Conservation (phyloP, 2,329 filamentous ascomycete species). For the Parascedosporium putredinis region DNA sequence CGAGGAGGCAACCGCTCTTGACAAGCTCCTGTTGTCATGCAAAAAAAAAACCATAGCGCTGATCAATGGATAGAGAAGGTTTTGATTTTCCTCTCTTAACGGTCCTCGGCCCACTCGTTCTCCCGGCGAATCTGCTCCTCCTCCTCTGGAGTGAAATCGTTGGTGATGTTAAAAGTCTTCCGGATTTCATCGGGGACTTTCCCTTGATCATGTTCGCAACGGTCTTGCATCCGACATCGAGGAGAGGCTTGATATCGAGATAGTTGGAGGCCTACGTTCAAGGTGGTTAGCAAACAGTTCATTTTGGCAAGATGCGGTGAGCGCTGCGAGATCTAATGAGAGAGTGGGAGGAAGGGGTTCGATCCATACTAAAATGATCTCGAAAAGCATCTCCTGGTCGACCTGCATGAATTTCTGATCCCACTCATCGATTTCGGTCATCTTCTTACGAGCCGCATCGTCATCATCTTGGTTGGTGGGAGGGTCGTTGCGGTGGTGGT, state of each 20-base stretch:
- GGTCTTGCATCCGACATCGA: constrained; percentile 98
- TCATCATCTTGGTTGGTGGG: constrained; percentile 76
- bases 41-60: too few relatives aligned
- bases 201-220: constrained; percentile 99
- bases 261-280: constrained; percentile 77
- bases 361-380: constrained; percentile 81
- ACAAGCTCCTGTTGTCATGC: too few relatives aligned
- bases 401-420: constrained; percentile 99
- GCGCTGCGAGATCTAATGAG: too few relatives aligned
- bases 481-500: constrained; percentile 86
- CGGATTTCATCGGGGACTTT: constrained; percentile 97
- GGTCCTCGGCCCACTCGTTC: constrained; percentile 86
- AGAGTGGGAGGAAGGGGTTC: neutral
- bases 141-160: constrained; percentile 97
- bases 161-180: constrained; percentile 99
- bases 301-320: neutral
- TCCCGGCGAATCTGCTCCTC: constrained; percentile 93
- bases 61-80: too few relatives aligned
- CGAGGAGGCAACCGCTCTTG: too few relatives aligned
- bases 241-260: constrained; percentile 94
- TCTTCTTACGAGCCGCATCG: constrained; percentile 91
- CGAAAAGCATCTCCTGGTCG: constrained; percentile 98
- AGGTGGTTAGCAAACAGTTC: neutral
- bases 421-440: constrained; percentile 98
- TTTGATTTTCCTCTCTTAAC: constrained; percentile 30